Conservation (phyloP, 495 filamentous ascomycete genomes). For the Hypoxylon cercidicola region DNA sequence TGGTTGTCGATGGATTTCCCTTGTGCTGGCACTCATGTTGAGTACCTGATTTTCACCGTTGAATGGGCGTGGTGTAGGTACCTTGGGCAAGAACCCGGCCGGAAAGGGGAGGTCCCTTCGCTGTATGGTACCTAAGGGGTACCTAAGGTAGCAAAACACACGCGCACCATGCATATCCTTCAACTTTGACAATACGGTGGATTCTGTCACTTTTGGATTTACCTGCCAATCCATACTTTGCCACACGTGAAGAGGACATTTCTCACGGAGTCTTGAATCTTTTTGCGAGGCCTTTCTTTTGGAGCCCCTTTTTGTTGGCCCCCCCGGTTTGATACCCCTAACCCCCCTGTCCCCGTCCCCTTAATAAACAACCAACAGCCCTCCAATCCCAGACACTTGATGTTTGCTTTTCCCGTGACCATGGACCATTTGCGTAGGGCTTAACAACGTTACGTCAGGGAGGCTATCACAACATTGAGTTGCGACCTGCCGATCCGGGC, state of each 20-base stretch:
- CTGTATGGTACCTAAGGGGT: too few relatives aligned
- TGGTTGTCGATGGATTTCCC: neutral
- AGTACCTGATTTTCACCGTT: conserved; percentile 1
- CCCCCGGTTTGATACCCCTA: neutral
- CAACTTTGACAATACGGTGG: neutral
- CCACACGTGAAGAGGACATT: conserved; percentile 6
- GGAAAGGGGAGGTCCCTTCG: conserved; percentile 5
- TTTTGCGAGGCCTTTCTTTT: neutral
- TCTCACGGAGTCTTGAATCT: conserved; percentile 6
- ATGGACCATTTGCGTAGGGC: conserved; percentile 11
- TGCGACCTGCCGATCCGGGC: conserved; percentile 15
- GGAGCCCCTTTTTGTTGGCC: neutral
- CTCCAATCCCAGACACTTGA: conserved; percentile 7
- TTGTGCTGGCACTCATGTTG: neutral
- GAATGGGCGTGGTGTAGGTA: neutral
- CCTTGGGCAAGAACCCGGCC: neutral
- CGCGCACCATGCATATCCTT: neutral
- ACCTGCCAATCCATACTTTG: neutral
- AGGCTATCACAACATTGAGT: conserved; percentile 3
- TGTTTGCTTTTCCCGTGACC: neutral
- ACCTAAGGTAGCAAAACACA: neutral
- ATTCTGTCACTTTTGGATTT: neutral
- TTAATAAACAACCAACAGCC: neutral
- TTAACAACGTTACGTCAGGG: conserved; percentile 16
- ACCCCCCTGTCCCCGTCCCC: conserved; percentile 11